Base-by-base conservation (phyloP, 768 basidiomycete genomes). In the Suillus paluster region DNA sequence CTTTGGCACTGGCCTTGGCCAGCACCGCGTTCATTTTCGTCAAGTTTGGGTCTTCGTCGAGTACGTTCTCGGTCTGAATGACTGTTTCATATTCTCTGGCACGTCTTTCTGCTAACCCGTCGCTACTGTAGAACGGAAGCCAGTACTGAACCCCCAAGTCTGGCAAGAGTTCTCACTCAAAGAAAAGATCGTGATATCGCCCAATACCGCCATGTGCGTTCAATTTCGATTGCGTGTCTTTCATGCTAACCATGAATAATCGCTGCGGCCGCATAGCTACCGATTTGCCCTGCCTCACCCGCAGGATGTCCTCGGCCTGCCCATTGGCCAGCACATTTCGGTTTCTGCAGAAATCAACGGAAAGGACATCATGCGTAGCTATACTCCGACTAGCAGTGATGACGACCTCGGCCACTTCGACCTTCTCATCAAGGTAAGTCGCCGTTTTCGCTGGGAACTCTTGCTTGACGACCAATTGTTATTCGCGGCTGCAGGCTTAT, bases 301-400 rank as follows among this genome's bases (percentile, higher is more conserved):
- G 10, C 83, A 86, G 38, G 91, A 93, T 72, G 80, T 90, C 57
- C 89, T 99, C 17, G 97, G 97, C 61, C 89, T 99, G 4, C 97
- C 97, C 61, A 89, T 95, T 66, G 97, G 97, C 56, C 95, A 98
- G 79, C 97, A 99, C 82, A 94, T 99, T 70, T 89, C 92, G 54
- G 84, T 99, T 59, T 85, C 87, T 23, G 95, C 97, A 19, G 89
- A 93, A 65, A 94, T 99, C 65, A 86, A 90, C 68, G 96, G 94
- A 70, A 99, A 99, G 81, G 84, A 89, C 45, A 80, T 99, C 70
- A 84, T 87, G 69, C 88, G 97, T 63, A 94, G 89, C 77, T 99
- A 99, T 80, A 99, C 97, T 21, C 97, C 97, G 59, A 94, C 95
- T 25, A 94, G 90, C 73, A 90, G 90, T 69, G 94, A 99, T 72